Evolutionary conservation across 129 eudicot genomes (phyloP).

Genomic region (Saussurea involucrata): DNA sequence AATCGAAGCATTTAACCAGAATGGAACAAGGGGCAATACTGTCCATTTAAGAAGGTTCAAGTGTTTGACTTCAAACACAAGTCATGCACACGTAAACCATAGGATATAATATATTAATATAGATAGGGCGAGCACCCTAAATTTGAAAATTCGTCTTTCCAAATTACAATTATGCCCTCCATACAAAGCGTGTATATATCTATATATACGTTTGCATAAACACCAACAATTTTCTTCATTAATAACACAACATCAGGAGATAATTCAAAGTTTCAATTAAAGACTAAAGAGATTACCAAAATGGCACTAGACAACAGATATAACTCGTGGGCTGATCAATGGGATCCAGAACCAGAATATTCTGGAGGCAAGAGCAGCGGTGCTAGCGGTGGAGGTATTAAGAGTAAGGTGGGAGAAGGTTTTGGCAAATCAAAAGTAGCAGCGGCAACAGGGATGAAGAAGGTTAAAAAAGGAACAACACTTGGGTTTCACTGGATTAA

Average conservation of each 20-base stretch:
- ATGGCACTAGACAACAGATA: slow-evolving; percentile 23
- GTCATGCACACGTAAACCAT: slow-evolving; percentile 11
- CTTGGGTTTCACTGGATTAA: slow-evolving; percentile 32
- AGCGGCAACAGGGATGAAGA: slow-evolving; percentile 21
- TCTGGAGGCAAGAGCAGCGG: neutral
- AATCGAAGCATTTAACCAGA: neutral
- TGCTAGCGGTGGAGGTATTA: neutral
- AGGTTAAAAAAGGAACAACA: slow-evolving; percentile 25
- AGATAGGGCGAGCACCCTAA: slow-evolving; percentile 4
- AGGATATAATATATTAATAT: neutral
- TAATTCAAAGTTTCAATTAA: neutral
- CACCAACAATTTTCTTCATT: neutral
- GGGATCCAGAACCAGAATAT: slow-evolving; percentile 32
- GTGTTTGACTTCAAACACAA: neutral
- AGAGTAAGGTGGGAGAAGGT: slow-evolving; percentile 28
- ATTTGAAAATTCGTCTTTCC: slow-evolving; percentile 1
- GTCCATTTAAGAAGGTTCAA: neutral
- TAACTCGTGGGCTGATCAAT: slow-evolving; percentile 35
- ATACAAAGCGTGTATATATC: neutral
- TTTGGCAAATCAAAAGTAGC: slow-evolving; percentile 21
- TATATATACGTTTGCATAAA: neutral
- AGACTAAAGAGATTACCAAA: neutral
- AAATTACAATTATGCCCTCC: too few relatives aligned
- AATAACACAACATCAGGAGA: neutral
- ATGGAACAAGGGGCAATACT: neutral